phyloP scores from a whole-genome alignment of 192 early-diverging fungal genomes.

The Podochytrium sp. region DNA sequence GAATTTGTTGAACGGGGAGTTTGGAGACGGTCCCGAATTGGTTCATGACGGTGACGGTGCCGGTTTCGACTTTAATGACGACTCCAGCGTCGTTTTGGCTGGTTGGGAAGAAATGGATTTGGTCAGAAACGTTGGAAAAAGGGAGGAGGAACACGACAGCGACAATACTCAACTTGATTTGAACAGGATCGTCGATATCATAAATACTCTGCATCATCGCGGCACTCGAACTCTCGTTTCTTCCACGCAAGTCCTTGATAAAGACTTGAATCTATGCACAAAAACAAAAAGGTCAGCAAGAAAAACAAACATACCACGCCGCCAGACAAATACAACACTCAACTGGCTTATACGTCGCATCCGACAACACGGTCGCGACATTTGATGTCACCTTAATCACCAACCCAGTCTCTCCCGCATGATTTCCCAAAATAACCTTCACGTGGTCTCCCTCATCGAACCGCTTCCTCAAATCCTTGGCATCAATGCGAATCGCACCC shows the following conservation, averaged over 20 bases:
- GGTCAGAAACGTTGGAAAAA: slow-evolving; percentile 72
- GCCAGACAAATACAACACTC: slow-evolving; percentile 13
- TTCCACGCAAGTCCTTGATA: slow-evolving; percentile 81
- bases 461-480: slow-evolving; percentile 82
- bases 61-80: slow-evolving; percentile 79
- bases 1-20: slow-evolving; percentile 72
- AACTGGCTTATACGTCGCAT: slow-evolving; percentile 53
- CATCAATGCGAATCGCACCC: slow-evolving; percentile 25
- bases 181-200: slow-evolving; percentile 88
- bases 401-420: slow-evolving; percentile 85
- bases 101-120: slow-evolving; percentile 75
- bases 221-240: slow-evolving; percentile 67
- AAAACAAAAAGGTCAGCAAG: not conserved
- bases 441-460: slow-evolving; percentile 93
- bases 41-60: slow-evolving; percentile 77
- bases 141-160: not conserved
- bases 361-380: slow-evolving; percentile 78
- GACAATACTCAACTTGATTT: slow-evolving; percentile 61
- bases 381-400: slow-evolving; percentile 83
- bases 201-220: slow-evolving; percentile 66
- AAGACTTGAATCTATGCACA: slow-evolving; percentile 77
- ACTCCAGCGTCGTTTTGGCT: slow-evolving; percentile 65
- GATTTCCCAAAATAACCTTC: slow-evolving; percentile 85
- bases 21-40: slow-evolving; percentile 68
- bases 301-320: not conserved